These are phyloP conservation scores for Inonotus obliquus DNA, from an alignment of 1,284 basidiomycete species.

Conservation along the genomic window DNA sequence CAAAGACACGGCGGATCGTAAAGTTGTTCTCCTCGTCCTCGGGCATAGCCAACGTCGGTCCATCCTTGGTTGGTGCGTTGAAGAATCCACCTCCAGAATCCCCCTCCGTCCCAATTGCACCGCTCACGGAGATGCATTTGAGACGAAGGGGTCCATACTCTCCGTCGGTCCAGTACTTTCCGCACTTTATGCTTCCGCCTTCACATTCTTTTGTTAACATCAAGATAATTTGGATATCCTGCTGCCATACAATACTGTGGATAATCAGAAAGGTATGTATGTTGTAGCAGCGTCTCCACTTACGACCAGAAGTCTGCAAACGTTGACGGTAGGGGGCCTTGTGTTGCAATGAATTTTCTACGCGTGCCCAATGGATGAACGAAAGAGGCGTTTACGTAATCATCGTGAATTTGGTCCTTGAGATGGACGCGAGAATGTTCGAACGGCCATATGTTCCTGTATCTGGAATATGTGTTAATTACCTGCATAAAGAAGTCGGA, in stretches of 20 bases:
- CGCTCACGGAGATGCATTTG: conserved; percentile 57
- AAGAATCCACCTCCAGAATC: conserved; percentile 8
- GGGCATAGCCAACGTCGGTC: conserved; percentile 20
- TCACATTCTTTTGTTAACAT: conserved; percentile 94
- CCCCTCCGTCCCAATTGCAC: conserved; percentile 26
- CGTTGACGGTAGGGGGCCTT: conserved; percentile 89
- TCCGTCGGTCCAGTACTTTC: conserved; percentile 81
- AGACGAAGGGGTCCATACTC: conserved; percentile 70
- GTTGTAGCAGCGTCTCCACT: conserved; percentile 32
- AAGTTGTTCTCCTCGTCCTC: conserved; percentile 27
- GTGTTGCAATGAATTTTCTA: conserved; percentile 90
- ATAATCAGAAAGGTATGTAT: background rate
- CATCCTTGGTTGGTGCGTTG: background rate
- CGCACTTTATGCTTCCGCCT: conserved; percentile 86
- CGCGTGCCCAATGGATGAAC: conserved; percentile 81
- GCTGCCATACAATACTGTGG: conserved; percentile 71
- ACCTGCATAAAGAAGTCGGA: background rate
- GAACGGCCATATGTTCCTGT: conserved; percentile 94
- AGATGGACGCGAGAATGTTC: conserved; percentile 86
- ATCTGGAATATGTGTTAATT: conserved; percentile 43
- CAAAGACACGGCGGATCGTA: conserved; percentile 67
- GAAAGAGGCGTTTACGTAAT: conserved; percentile 93
- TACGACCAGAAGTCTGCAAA: conserved; percentile 96
- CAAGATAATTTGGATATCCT: conserved; percentile 74
- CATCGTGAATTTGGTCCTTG: conserved; percentile 42